Evolutionary conservation across 2,329 filamentous ascomycete genomes (phyloP).

Genomic region (Diaporthe amygdali): DNA sequence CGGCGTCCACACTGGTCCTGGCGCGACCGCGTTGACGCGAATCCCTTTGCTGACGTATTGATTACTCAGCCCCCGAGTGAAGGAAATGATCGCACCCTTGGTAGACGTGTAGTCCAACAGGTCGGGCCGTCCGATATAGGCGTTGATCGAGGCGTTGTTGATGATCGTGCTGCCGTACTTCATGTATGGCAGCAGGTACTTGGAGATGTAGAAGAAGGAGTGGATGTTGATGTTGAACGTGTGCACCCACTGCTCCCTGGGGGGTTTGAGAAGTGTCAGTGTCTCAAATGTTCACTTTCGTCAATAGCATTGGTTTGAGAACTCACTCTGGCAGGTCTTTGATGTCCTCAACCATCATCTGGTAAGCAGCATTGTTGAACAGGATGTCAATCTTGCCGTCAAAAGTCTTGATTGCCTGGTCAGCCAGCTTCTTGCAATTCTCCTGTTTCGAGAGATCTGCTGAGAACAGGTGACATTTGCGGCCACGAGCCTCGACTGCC

Average conservation of each 20-base stretch:
- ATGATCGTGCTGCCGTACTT: slow-evolving; percentile 77
- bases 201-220: slow-evolving; percentile 79
- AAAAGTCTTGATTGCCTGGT: slow-evolving; percentile 69
- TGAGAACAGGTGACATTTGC: slow-evolving; percentile 67
- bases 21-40: slow-evolving; percentile 77
- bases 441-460: slow-evolving; percentile 69
- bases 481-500: slow-evolving; percentile 69
- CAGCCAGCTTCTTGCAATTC: slow-evolving; percentile 73
- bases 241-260: slow-evolving; percentile 75
- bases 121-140: slow-evolving; percentile 80
- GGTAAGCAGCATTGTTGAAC: slow-evolving; percentile 76
- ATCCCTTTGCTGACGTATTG: slow-evolving; percentile 76
- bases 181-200: slow-evolving; percentile 79
- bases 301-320: background rate
- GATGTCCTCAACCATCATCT: slow-evolving; percentile 77
- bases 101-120: slow-evolving; percentile 83
- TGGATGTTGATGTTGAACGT: slow-evolving; percentile 88
- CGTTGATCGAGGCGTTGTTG: slow-evolving; percentile 86
- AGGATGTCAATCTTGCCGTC: slow-evolving; percentile 72
- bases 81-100: slow-evolving; percentile 79
- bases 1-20: slow-evolving; percentile 81
- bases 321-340: slow-evolving; percentile 71
- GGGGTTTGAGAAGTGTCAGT: background rate
- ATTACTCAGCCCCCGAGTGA: slow-evolving; percentile 79
- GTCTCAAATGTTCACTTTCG: too few species aligned